Percentiles rank a stretch among this genome's conserved stretches.
These are phyloP conservation scores for Barbatosphaeria neglecta DNA, from an alignment of 495 filamentous ascomycete species.

Conservation along the genomic window DNA sequence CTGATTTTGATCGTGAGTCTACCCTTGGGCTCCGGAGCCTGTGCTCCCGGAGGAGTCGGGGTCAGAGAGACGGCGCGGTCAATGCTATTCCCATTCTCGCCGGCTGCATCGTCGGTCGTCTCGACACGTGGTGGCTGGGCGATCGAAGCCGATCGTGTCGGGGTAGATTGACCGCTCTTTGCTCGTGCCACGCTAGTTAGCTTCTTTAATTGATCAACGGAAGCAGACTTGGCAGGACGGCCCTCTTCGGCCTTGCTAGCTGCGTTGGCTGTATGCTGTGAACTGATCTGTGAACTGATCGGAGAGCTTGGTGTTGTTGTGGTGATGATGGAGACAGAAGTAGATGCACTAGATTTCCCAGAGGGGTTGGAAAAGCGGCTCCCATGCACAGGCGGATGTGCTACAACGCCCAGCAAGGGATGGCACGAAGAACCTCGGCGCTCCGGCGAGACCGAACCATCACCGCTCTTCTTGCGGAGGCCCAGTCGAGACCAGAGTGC, in stretches of 20 bases:
- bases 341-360: constrained; percentile 40
- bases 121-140: constrained; percentile 24
- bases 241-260: constrained; percentile 9
- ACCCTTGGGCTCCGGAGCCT: constrained; percentile 69
- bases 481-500: constrained; percentile 12
- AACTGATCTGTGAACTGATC: constrained; percentile 32
- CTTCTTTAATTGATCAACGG: constrained; percentile 61
- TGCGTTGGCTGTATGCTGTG: constrained; percentile 35
- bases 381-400: constrained; percentile 54
- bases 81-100: constrained; percentile 22
- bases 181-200: constrained; percentile 69
- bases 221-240: constrained; percentile 44
- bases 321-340: too few species aligned
- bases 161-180: constrained; percentile 86
- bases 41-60: constrained; percentile 35
- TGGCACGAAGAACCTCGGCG: constrained; percentile 40
- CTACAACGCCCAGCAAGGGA: constrained; percentile 55
- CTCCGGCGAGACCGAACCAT: constrained; percentile 21
- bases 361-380: constrained; percentile 67
- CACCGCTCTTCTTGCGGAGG: constrained; percentile 27
- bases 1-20: constrained; percentile 81
- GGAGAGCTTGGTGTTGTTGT: constrained; percentile 28
- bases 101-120: constrained; percentile 26
- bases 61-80: constrained; percentile 30
- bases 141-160: constrained; percentile 69